A percentile compares a stretch with the other conserved stretches of the same genome.
Evolutionary conservation across 257 asterid species (phyloP).

Genomic region (Lavandula angustifolia): DNA sequence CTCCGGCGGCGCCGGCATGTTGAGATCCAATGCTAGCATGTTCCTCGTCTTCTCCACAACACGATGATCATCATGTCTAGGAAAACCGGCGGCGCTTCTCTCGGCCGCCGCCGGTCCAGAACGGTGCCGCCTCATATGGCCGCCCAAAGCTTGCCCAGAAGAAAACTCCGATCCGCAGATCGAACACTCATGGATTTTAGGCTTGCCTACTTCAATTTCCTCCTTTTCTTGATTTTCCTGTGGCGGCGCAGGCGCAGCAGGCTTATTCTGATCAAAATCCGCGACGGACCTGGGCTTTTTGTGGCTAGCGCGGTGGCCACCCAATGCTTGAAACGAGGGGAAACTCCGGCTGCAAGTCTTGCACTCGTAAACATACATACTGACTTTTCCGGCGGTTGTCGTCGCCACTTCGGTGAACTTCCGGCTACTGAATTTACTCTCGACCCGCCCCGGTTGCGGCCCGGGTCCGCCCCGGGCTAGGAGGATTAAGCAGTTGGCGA

Average conservation of each 20-base stretch:
- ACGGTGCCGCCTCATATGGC: constrained; percentile 90
- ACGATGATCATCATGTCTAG: not conserved
- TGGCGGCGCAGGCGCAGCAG: constrained; percentile 6
- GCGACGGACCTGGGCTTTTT: constrained; percentile 55
- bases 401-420: constrained; percentile 52
- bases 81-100: constrained; percentile 19
- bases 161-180: constrained; percentile 79
- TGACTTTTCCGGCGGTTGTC: constrained; percentile 41
- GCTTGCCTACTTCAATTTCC: constrained; percentile 21
- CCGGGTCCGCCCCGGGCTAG: constrained; percentile 47
- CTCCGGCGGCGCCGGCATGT: constrained; percentile 69
- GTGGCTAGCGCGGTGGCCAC: constrained; percentile 93
- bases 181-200: constrained; percentile 75
- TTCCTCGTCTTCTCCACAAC: constrained; percentile 41
- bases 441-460: constrained; percentile 28
- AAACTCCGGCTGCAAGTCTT: constrained; percentile 74
- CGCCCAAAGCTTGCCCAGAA: constrained; percentile 95
- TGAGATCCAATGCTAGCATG: constrained; percentile 61
- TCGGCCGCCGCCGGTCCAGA: constrained; percentile 18
- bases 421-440: constrained; percentile 38
- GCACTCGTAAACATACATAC: constrained; percentile 67
- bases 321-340: constrained; percentile 85
- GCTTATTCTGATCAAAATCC: constrained; percentile 39
- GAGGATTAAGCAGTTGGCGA: constrained; percentile 86
- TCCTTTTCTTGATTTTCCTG: constrained; percentile 1